Evolutionary conservation across 805 yeast genomes (phyloP).

Genomic region (Hanseniaspora mollemarum): DNA sequence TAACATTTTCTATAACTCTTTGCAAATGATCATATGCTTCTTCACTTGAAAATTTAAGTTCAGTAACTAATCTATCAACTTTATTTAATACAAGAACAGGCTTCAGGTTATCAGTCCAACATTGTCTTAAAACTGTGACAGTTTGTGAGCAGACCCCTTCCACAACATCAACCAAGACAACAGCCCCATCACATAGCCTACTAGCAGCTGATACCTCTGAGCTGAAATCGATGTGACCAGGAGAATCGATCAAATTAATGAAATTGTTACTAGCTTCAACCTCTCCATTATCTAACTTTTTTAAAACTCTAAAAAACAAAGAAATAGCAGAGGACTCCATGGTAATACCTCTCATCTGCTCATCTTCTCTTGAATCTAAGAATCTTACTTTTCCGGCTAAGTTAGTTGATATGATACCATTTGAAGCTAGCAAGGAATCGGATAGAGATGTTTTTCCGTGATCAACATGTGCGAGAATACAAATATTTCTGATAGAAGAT

Average conservation of each 20-base stretch:
- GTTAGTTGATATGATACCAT: slow-evolving; percentile 89
- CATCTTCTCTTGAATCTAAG: slow-evolving; percentile 89
- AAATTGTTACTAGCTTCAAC: slow-evolving; percentile 61
- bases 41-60: slow-evolving; percentile 64
- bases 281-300: slow-evolving; percentile 55
- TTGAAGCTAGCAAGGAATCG: slow-evolving; percentile 84
- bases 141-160: slow-evolving; percentile 99
- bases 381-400: slow-evolving; percentile 92
- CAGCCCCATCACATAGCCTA: slow-evolving; percentile 91
- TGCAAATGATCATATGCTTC: slow-evolving; percentile 78
- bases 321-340: slow-evolving; percentile 97
- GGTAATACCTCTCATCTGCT: slow-evolving; percentile 89
- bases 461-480: slow-evolving; percentile 95
- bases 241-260: slow-evolving; percentile 89
- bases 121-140: slow-evolving; percentile 83
- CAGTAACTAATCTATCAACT: slow-evolving; percentile 74
- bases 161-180: slow-evolving; percentile 87
- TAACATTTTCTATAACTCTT: slow-evolving; percentile 80
- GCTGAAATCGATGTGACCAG: slow-evolving; percentile 97
- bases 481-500: slow-evolving; percentile 67
- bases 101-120: slow-evolving; percentile 85
- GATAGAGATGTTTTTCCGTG: slow-evolving; percentile 95
- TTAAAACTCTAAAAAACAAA: slow-evolving; percentile 66
- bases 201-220: slow-evolving; percentile 95
- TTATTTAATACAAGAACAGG: slow-evolving; percentile 85